Conservation (phyloP, 2,329 filamentous ascomycete genomes). For the Ophiostoma himal-ulmi region DNA sequence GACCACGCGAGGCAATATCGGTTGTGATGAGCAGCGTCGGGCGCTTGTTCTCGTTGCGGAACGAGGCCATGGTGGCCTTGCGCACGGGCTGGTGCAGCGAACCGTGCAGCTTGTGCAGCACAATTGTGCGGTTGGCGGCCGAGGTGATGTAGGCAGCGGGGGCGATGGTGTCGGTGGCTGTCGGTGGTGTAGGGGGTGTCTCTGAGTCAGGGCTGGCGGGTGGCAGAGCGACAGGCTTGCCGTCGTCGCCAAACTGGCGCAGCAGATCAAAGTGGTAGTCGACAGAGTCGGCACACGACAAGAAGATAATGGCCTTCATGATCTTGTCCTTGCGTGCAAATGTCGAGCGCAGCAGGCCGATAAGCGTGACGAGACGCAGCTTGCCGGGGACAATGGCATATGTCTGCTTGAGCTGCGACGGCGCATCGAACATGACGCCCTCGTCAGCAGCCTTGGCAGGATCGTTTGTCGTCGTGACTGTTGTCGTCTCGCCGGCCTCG, state of each 20-base stretch:
- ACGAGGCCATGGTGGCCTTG: conserved; percentile 77
- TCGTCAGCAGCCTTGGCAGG: background rate
- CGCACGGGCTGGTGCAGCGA: conserved; percentile 83
- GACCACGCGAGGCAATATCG: conserved; percentile 89
- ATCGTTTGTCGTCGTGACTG: conserved; percentile 38
- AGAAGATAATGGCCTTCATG: conserved; percentile 95
- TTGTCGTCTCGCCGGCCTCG: background rate
- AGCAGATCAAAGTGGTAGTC: conserved; percentile 93
- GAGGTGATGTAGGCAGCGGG: conserved; percentile 68
- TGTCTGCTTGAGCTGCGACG: conserved; percentile 87
- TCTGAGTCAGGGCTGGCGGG: conserved; percentile 27
- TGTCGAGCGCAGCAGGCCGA: conserved; percentile 75
- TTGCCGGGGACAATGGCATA: conserved; percentile 86
- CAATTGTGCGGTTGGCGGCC: conserved; percentile 64
- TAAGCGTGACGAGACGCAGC: conserved; percentile 79
- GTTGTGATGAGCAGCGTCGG: conserved; percentile 86
- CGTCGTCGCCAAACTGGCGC: conserved; percentile 35
- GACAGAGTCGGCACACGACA: conserved; percentile 93
- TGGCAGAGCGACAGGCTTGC: conserved; percentile 6
- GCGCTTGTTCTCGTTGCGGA: conserved; percentile 60
- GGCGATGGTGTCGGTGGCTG: conserved; percentile 53
- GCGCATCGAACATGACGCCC: conserved; percentile 62
- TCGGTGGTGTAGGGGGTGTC: conserved; percentile 5
- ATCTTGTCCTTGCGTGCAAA: conserved; percentile 85
- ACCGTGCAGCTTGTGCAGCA: conserved; percentile 81